Base-by-base conservation (phyloP, 208 protist species). In the Crithidia sp. region DNA sequence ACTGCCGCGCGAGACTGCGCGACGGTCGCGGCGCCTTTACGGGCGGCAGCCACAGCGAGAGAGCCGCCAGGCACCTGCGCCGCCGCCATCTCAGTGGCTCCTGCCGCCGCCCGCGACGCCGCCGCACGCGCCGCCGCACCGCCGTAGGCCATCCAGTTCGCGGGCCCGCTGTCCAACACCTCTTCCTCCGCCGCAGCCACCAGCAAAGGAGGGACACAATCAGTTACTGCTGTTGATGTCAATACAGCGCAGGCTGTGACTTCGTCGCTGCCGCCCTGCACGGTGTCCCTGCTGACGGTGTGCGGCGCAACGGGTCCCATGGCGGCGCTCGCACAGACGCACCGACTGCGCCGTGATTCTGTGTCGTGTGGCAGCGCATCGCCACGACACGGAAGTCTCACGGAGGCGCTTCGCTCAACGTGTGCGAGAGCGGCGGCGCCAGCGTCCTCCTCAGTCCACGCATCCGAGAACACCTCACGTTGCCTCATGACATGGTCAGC, bases 51-150 rank as follows among this genome's bases (percentile, higher is more conserved):
- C 5, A 64, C 59, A 0, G 59, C 59, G 7, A 64, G 10, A 7
- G 59, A 9, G 8, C 59, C 59, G 4, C 59, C 59, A n/a, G 59
- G 59, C 43, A 64, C 59, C 59, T 64, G 59, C 14, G 59, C 5
- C 5, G 59, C 59, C 7, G 43, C 43, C 40, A 64, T 39, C 6
- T 64, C 59, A 6, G 40, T 52, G 5, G 17, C 43, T 3, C 43
- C 43, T 12, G 43, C 40, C 13, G 59, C 43, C 6, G 59, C 59
- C 8, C 17, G 8, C n/a, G 59, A 53, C n/a, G 59, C 59, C 17
- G 59, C 59, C n/a, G n/a, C 43, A 3, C 43, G 40, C 4, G 59
- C 59, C 13, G 59, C 59, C 43, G 43, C 59, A 9, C 8, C 9
- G 59, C 59, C 52, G 59, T 52, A 39, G 5, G 37, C 59, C 2